phyloP scores from a whole-genome alignment of 75 land plant species.

The Adiantum capillusveneris region DNA sequence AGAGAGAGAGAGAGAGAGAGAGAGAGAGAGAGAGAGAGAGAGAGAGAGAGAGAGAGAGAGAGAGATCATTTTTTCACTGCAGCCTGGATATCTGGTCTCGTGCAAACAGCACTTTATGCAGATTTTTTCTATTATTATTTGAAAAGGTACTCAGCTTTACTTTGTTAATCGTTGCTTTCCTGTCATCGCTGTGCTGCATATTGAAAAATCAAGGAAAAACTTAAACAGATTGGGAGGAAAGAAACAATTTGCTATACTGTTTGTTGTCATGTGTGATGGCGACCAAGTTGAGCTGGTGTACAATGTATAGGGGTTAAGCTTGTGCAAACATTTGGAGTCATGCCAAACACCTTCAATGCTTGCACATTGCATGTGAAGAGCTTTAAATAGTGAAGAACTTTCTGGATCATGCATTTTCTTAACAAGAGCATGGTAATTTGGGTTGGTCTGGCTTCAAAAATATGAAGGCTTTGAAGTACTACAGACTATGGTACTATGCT shows the following conservation, averaged over 20 bases:
- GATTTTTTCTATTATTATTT: constrained; percentile 73
- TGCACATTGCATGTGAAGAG: no score
- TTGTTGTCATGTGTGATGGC: not conserved
- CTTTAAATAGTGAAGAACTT: no score
- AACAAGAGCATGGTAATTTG: no score
- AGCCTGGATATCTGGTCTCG: constrained; percentile 64
- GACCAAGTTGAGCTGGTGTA: not conserved
- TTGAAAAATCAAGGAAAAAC: no score
- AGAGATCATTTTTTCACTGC: constrained; percentile 8
- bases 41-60: not conserved
- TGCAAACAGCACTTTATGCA: constrained; percentile 54
- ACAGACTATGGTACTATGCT: not conserved
- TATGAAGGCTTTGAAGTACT: not conserved
- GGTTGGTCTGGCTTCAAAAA: no score
- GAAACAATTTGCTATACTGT: not conserved
- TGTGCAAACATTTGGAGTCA: no score
- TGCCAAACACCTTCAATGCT: no score
- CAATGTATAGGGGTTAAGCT: not conserved
- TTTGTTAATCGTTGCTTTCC: not conserved
- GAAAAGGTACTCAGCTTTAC: constrained; percentile 27
- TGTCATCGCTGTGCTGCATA: not conserved
- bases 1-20: no score
- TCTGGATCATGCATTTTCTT: no score
- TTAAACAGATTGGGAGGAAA: no score
- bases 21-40: no score